A percentile compares a stretch with the other conserved stretches of the same genome.
These are phyloP conservation scores for Aspergillus ochraceus DNA, from an alignment of 2,329 filamentous ascomycete species.

Conservation along the genomic window DNA sequence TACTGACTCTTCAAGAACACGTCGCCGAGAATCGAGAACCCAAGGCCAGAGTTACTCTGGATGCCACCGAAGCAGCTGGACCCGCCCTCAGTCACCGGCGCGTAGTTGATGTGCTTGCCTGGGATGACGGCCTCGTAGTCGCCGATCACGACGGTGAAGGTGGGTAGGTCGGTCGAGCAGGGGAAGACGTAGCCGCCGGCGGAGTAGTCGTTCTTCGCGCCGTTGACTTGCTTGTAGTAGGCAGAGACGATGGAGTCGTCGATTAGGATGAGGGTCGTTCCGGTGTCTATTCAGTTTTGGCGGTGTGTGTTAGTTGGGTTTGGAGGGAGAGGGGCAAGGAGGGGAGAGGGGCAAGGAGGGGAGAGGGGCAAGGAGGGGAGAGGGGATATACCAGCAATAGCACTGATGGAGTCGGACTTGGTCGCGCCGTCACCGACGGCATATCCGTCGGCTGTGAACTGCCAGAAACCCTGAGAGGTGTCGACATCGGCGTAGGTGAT, in stretches of 20 bases:
- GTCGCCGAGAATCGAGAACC: conserved; percentile 72
- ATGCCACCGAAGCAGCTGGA: conserved; percentile 71
- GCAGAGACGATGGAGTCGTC: conserved; percentile 53
- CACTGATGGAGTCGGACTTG: conserved; percentile 46
- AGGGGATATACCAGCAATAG: conserved; percentile 53
- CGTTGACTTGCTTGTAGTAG: conserved; percentile 61
- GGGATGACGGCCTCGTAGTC: conserved; percentile 53
- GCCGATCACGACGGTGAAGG: conserved; percentile 54
- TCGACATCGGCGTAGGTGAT: conserved; percentile 60
- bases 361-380: neutral
- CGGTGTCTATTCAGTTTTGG: conserved; percentile 54
- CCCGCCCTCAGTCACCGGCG: conserved; percentile 40
- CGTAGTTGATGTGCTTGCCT: conserved; percentile 57
- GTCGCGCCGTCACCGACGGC: conserved; percentile 48
- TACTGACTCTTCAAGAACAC: conserved; percentile 77
- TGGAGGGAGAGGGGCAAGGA: neutral
- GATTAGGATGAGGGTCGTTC: conserved; percentile 66
- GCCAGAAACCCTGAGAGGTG: conserved; percentile 63
- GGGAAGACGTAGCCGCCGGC: conserved; percentile 59
- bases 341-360: neutral
- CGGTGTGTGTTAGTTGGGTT: neutral
- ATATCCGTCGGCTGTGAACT: conserved; percentile 59
- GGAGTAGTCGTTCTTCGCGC: conserved; percentile 48
- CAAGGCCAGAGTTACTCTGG: conserved; percentile 61
- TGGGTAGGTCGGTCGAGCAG: conserved; percentile 52